phyloP scores from a whole-genome alignment of 108 stramenopile species.

The Conticribra guillardii region DNA sequence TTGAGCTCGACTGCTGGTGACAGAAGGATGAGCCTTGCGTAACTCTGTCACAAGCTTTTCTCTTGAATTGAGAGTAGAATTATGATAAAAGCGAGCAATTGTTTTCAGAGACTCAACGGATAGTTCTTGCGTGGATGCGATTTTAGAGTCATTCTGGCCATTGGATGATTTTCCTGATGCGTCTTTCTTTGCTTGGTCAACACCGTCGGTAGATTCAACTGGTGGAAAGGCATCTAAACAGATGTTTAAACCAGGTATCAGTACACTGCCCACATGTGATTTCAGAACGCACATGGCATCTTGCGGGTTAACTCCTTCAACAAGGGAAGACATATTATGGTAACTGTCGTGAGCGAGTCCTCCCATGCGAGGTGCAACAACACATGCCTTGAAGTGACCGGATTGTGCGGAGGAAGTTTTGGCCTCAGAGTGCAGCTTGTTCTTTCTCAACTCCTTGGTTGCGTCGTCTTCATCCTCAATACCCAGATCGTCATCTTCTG shows the following conservation, averaged over 20 bases:
- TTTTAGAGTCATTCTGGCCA: background rate
- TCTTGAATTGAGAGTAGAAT: conserved; percentile 68
- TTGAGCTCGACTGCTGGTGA: conserved; percentile 69
- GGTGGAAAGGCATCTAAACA: conserved; percentile 78
- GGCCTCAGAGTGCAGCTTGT: conserved; percentile 54
- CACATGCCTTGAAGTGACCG: conserved; percentile 47
- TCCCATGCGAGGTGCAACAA: conserved; percentile 64
- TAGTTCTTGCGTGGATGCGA: conserved; percentile 39
- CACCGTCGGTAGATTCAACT: conserved; percentile 22
- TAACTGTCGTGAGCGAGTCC: conserved; percentile 46
- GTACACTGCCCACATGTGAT: conserved; percentile 31
- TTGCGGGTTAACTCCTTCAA: conserved; percentile 37
- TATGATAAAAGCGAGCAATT: conserved; percentile 73
- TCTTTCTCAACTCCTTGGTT: conserved; percentile 66
- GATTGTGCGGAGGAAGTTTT: conserved; percentile 7
- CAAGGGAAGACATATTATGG: conserved; percentile 13
- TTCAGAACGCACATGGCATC: conserved; percentile 30
- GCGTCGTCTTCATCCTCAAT: conserved; percentile 75
- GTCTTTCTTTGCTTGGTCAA: conserved; percentile 35
- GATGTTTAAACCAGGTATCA: conserved; percentile 35
- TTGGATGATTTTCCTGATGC: no score
- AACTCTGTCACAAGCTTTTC: conserved; percentile 81
- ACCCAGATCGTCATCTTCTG: conserved; percentile 74
- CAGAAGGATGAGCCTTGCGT: conserved; percentile 47
- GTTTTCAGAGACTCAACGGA: conserved; percentile 53